phyloP scores from a whole-genome alignment of 2,329 filamentous ascomycete species.

The Magnaporthiopsis incrustans region DNA sequence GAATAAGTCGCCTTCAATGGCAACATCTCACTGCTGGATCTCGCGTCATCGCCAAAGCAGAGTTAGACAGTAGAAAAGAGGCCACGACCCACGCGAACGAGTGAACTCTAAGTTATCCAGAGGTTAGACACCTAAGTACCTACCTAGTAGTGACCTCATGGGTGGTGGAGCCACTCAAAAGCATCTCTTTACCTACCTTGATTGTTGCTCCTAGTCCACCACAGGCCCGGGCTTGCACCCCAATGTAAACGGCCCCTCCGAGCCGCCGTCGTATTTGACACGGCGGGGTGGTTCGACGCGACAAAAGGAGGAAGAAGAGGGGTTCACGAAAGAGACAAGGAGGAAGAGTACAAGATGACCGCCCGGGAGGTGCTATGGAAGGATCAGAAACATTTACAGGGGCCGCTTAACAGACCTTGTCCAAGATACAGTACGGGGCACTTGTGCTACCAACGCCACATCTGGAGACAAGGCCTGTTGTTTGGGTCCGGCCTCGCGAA shows the following conservation, averaged over 20 bases:
- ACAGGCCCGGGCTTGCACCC: not conserved
- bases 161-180: no score
- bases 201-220: no score
- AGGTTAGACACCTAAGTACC: no score
- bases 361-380: not conserved
- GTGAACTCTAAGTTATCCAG: no score
- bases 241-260: not conserved
- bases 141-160: no score
- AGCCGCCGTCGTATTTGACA: not conserved
- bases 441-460: not conserved
- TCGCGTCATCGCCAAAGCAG: no score
- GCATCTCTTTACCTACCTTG: no score
- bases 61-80: no score
- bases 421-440: not conserved
- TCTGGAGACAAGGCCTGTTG: not conserved
- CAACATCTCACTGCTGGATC: no score
- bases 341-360: not conserved
- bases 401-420: not conserved
- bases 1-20: no score
- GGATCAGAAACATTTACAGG: not conserved
- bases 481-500: not conserved
- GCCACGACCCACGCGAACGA: no score
- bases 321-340: not conserved
- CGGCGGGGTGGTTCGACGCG: not conserved
- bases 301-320: not conserved